These are phyloP conservation scores for Pleoardoris graminearum DNA, from an alignment of 2,329 filamentous ascomycete genomes.

Conservation along the genomic window DNA sequence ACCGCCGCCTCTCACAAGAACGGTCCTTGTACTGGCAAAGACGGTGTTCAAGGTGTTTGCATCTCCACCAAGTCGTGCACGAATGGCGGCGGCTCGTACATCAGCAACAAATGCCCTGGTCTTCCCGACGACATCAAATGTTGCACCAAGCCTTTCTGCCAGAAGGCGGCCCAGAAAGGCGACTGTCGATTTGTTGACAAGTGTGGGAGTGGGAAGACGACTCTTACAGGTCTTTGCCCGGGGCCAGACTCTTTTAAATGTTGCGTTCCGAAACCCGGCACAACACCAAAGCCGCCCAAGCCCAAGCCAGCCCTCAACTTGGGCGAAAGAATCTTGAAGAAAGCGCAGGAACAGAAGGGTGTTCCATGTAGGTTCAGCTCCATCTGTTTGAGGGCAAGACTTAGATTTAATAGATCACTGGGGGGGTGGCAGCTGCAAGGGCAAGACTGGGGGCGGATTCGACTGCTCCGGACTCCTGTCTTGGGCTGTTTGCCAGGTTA, in stretches of 20 bases:
- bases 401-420: conserved; percentile 21
- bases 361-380: conserved; percentile 16
- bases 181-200: conserved; percentile 23
- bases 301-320: conserved; percentile 13
- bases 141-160: conserved; percentile 25
- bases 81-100: conserved; percentile 18
- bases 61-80: conserved; percentile 20
- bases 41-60: conserved; percentile 22
- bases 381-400: neutral
- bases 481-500: conserved; percentile 29
- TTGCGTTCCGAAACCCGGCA: conserved; percentile 15
- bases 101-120: conserved; percentile 24
- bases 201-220: conserved; percentile 17
- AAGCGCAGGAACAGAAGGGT: conserved; percentile 23
- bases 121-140: conserved; percentile 28
- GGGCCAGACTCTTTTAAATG: conserved; percentile 22
- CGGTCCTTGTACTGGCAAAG: conserved; percentile 22
- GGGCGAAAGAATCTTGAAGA: conserved; percentile 24
- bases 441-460: conserved; percentile 23
- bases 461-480: conserved; percentile 29
- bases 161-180: conserved; percentile 15
- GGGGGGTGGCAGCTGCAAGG: conserved; percentile 28
- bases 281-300: conserved; percentile 13
- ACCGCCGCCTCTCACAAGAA: conserved; percentile 17
- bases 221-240: conserved; percentile 17